Evolutionary conservation across 306 rosid species (phyloP), one percentile per base, ranked within the genome.

Genomic region (Pterocarpus santalinus): DNA sequence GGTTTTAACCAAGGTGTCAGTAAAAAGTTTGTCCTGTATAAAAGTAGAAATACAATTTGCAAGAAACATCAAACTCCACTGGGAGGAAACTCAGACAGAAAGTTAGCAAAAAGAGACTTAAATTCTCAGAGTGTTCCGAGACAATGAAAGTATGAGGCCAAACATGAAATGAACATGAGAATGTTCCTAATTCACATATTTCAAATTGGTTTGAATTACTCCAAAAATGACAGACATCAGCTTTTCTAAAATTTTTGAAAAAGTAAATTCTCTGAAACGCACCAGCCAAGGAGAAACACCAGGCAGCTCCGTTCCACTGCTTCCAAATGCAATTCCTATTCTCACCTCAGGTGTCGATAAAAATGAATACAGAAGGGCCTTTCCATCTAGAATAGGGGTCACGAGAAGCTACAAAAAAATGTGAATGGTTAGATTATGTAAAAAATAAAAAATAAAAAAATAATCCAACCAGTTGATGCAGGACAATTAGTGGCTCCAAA

Each of bases 251-350:
- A 34, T 2, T 17, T 72, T 64, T 36, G 39, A 80, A 28, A 80
- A 43, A 74, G 16, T 67, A 67, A 44, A 75, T 67, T 81, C 72
- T 75, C 47, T 22, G 57, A 58, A 75, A 30, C 82, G 65, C 44
- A 94, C 98, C 95, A 94, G 89, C 95, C 94, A 94, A 82, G 95
- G 81, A 71, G 95, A 89, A 74, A 94, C 95, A 1, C 90, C 91
- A 6, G 98, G 98, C 69, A 92, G 86, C 89, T 88, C 97, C 4
- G 94, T 94, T 81, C 94, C 94, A 15, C 95, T 94, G 74, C 98
- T 94, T 75, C 98, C 98, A 79, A 94, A 90, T 75, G 95, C 97
- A 73, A 94, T 76, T 68, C 94, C 98, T 72, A 94, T 86, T 86
- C 93, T 85, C 77, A 94, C 97, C 76, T 91, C 98, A 72, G 98